Evolutionary conservation across 2,329 filamentous ascomycete species (phyloP).

Genomic region (Pseudogymnoascus sp.): DNA sequence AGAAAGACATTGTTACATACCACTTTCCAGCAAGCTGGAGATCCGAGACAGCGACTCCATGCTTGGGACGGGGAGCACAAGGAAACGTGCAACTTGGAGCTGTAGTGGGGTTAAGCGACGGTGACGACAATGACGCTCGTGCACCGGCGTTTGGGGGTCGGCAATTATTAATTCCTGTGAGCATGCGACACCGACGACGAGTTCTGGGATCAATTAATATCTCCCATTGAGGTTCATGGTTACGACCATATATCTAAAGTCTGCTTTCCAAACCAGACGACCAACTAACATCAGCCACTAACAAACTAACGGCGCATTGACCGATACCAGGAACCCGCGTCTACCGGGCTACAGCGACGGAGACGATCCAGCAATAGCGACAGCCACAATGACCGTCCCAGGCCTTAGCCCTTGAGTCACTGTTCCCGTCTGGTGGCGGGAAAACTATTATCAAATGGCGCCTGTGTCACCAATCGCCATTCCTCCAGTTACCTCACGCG

Average conservation of each 20-base stretch:
- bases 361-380: neutral
- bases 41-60: slow-evolving; percentile 98
- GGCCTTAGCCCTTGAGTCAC: neutral
- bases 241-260: neutral
- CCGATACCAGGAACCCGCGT: neutral
- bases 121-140: slow-evolving; percentile 7
- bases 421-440: neutral
- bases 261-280: neutral
- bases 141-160: neutral
- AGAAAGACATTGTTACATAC: slow-evolving; percentile 41
- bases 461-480: slow-evolving; percentile 35
- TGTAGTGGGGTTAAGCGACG: slow-evolving; percentile 25
- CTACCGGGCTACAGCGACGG: neutral
- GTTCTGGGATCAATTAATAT: neutral
- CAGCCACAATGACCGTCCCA: neutral
- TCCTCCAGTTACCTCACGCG: slow-evolving; percentile 33
- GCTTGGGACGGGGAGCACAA: neutral
- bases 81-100: slow-evolving; percentile 7
- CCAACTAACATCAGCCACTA: neutral
- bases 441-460: slow-evolving; percentile 14
- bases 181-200: neutral
- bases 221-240: neutral
- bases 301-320: neutral
- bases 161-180: neutral
- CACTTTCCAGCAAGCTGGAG: slow-evolving; percentile 87